Conservation (phyloP, 331 rosid genomes). For the Prunus yedoensis region DNA sequence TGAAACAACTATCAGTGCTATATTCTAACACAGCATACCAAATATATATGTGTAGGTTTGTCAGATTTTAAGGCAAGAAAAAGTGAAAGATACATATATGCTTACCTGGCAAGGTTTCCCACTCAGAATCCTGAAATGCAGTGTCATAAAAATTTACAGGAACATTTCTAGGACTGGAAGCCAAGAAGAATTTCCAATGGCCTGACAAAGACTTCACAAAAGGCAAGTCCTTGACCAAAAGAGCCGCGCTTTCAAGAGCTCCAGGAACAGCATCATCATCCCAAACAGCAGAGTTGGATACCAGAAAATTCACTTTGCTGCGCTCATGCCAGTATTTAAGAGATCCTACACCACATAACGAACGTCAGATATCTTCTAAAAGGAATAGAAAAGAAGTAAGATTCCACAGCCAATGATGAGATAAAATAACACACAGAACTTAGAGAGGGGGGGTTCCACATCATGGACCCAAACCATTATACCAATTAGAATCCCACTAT, state of each 20-base stretch:
- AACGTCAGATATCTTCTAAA: slow-evolving; percentile 8
- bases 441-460: not conserved
- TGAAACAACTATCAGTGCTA: not conserved
- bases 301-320: slow-evolving; percentile 67
- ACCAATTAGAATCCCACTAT: not conserved
- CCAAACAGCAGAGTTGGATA: slow-evolving; percentile 79
- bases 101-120: slow-evolving; percentile 85
- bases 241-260: slow-evolving; percentile 77
- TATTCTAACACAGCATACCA: not conserved
- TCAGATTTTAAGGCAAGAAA: no score
- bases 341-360: slow-evolving; percentile 55
- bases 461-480: not conserved
- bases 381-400: not conserved
- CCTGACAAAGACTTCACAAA: slow-evolving; percentile 87
- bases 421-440: not conserved
- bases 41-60: not conserved
- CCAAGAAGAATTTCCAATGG: slow-evolving; percentile 78
- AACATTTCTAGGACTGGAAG: slow-evolving; percentile 56
- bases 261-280: slow-evolving; percentile 72
- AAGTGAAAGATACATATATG: not conserved
- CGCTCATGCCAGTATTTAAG: slow-evolving; percentile 82
- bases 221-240: slow-evolving; percentile 80
- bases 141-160: slow-evolving; percentile 61
- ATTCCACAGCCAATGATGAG: not conserved
- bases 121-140: slow-evolving; percentile 62